Evolutionary conservation across 2,329 filamentous ascomycete species (phyloP), one percentile per base, ranked within the genome.

Genomic region (Neofusicoccum laricinum): DNA sequence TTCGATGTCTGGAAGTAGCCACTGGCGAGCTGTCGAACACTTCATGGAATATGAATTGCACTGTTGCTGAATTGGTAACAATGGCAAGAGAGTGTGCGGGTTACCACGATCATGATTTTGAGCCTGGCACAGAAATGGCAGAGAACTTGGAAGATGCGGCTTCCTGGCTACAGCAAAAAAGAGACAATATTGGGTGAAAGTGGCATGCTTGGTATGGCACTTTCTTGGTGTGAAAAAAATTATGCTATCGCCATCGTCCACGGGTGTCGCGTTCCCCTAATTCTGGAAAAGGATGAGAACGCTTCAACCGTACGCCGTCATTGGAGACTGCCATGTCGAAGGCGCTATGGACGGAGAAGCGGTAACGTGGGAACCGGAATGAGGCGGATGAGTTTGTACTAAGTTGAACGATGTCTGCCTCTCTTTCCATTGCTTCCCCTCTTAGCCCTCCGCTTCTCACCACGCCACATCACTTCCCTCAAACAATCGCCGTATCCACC

Each of bases 401-500:
- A 5, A 25, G 14, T 1, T 57, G 21, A 43, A 30, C 4, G 5
- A 30, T 30, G 25, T 30, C 25, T 30, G 25, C 7, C 5, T 30
- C 25, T 30, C 25, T 30, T 30, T 30, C 25, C 25, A 30, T 30
- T 30, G 25, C 7, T 30, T 30, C 25, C 25, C 25, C 7, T 30
- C 25, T 30, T 6, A 3, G 25, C 25, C 4, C 25, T 30, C 25
- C 1, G 25, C 25, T 30, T 4, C 4, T 30, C 25, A 1, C 7
- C 25, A 30, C 5, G 7, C 11, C 75, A 65, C 32, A 66, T 66
- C 8, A 72, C 72, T 65, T 75, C 71, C 62, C 75, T 62, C 55
- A 75, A 66, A 51, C 67, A 70, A 15, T 71, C 70, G 48, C 73
- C 71, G 3, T 71, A 69, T 15, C 70, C 70, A 8, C 73, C 71